Base-by-base conservation (phyloP, 2,329 filamentous ascomycete species). In the Botrytis squamosa region DNA sequence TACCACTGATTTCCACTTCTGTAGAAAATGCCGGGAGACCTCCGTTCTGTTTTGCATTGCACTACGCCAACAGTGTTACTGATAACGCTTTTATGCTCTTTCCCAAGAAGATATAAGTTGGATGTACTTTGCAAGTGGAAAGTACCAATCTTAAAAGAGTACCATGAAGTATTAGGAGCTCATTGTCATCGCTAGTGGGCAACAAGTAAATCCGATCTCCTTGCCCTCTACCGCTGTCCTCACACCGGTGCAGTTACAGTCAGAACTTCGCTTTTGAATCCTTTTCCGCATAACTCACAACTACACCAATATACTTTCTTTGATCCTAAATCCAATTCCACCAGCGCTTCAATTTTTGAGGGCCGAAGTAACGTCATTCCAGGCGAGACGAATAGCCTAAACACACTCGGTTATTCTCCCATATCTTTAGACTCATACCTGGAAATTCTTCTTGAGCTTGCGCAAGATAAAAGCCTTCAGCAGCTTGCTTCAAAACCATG, bases 331-430 rank as follows among this genome's bases (percentile, higher is more conserved):
- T 82, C 82, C 3, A 83, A 84, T 20, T 70, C 76, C 38, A 60
- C 78, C 9, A 75, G 75, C 22, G 62, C 77, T 2, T 57, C 36
- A 8, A 60, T 78, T 25, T 64, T 72, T 5, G 75, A 77, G 55
- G 78, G 75, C 0, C 69, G 75, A 10, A 73, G 75, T 18, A 73
- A 70, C 25, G 75, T 77, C 25, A 20, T 64, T 25, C 72, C 75
- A 40, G 59, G 78, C 4, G 79, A 80, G 66, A 83, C 78, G 57
- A 86, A 85, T 3, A 88, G 85, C 71, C 80, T 94, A 70, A 95
- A 95, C 80, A 93, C 88, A 0, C 84, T 94, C 3, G 93, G 92
- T 7, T 95, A 95, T 81, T 92, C 90, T 75, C 92, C 92, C 0
- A 81, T 89, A 25, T 82, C 86, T 0, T 84, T 95, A 0, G 78